Base-by-base conservation (phyloP, 306 rosid genomes). In the Luffa acutangula region DNA sequence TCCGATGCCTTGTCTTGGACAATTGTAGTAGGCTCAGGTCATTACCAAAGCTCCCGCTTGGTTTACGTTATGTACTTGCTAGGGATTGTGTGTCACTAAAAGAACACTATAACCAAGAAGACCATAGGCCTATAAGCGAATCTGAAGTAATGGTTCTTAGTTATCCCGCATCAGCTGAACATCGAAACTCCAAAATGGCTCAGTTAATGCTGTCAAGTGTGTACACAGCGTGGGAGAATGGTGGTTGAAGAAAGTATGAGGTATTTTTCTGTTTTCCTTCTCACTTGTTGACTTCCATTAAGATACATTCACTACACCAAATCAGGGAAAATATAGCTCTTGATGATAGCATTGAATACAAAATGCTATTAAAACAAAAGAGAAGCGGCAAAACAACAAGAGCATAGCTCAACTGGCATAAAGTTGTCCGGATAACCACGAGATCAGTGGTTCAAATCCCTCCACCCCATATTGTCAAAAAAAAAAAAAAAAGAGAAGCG, bases 21-120 rank as follows among this genome's bases (percentile, higher is more conserved):
- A 17, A 43, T 6, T 81, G 84, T 41, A 64, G 36, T 48, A 76
- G 21, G 37, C 84, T 81, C 9, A 5, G 9, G 62, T 81, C 67
- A 4, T 51, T 81, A 51, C 84, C 80, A n/a, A 81, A 39, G 20
- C 77, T 76, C n/a, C 84, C 84, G 1, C 41, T 7, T 4, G 9
- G 76, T 37, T 25, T 82, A 46, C 49, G 14, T 9, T 9, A 3
- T 5, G 82, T 82, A 46, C 7, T 49, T 1, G 78, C 84, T 1
- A 36, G 58, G 78, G 69, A 65, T 42, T 81, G 77, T 42, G 46
- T 71, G 21, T 21, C n/a, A 14, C 48, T 76, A 59, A 54, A 0
- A 11, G 78, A 46, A 25, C n/a, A 67, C 42, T 12, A 74, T 60
- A 41, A 48, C 39, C n/a, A 21, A 48, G 67, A 20, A 18, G 14